Base-by-base conservation (phyloP, 805 yeast species). In the Komagataella ulmi region DNA sequence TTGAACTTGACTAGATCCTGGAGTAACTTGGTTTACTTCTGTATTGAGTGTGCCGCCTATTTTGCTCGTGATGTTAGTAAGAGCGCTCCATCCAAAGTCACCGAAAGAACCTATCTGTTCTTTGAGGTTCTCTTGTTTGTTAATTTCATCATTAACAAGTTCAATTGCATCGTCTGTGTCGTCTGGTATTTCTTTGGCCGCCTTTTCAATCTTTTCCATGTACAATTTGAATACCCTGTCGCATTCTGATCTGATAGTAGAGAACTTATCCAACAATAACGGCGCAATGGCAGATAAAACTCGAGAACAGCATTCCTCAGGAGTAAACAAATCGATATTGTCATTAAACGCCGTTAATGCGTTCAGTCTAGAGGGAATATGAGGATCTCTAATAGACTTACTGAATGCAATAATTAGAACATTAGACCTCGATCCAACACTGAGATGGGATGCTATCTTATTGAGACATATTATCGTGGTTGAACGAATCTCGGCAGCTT, bases 381-480 rank as follows among this genome's bases (percentile, higher is more conserved):
- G 81, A 0, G 90, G 76, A 64, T 91, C 99, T 58, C 81, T 82
- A 48, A 91, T 71, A 0, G 95, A 85, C 59, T 89, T 83, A 2
- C 87, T 77, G 58, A 86, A 84, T 0, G 97, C 98, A 1, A 97
- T 88, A 2, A 88, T 81, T 49, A 93, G 68, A 2, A 93, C 96
- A 19, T 80, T 81, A 7, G 87, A 73, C 53, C 90, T 74, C 3
- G 85, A 71, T 14, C 63, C 65, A 18, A 70, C 59, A 58, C 80
- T 80, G 57, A 88, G 75, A 53, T 71, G 67, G 36, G 72, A 64
- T 0, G 93, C 81, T 47, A 88, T 79, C 51, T 79, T 78, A 45
- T 85, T 80, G 40, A 88, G 73, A 46, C 86, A 73, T 18, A 84
- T 72, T 14, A 88, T 77, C 0, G 95, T 86, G 59, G 84, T 85